phyloP scores from a whole-genome alignment of 2,329 filamentous ascomycete species.

The Fusarium domesticum region DNA sequence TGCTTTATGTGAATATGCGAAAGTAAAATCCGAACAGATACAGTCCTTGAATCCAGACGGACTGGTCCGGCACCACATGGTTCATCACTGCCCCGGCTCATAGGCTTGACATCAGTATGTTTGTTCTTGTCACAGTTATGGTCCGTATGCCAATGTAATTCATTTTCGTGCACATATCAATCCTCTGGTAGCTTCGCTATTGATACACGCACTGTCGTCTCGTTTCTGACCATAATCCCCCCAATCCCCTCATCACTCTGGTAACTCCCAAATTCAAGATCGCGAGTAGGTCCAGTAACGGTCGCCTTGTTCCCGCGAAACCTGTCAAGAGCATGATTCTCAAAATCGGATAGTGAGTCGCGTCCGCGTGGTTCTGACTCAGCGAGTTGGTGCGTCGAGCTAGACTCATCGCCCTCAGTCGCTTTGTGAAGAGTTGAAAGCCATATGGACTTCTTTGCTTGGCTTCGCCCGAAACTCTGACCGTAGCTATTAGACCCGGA shows the following conservation, averaged over 20 bases:
- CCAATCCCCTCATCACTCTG: background rate
- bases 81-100: no score
- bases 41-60: no score
- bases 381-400: slow-evolving; percentile 22
- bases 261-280: background rate
- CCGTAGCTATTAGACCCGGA: slow-evolving; percentile 6
- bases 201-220: slow-evolving; percentile 17
- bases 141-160: no score
- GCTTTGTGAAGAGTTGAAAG: slow-evolving; percentile 8
- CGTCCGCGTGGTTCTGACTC: background rate
- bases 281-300: no score
- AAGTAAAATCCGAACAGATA: no score
- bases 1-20: no score
- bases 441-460: slow-evolving; percentile 16
- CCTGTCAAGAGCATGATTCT: slow-evolving; percentile 6
- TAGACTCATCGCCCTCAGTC: slow-evolving; percentile 7
- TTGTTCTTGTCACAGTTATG: no score
- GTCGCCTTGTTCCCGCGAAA: slow-evolving; percentile 4
- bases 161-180: no score
- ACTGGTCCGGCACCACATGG: no score
- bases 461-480: slow-evolving; percentile 8
- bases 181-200: no score
- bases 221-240: slow-evolving; percentile 22
- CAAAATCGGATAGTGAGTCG: slow-evolving; percentile 12
- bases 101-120: no score